Evolutionary conservation across 2,329 filamentous ascomycete genomes (phyloP), one percentile per base, ranked within the genome.

Genomic region (Penicillium expansum): DNA sequence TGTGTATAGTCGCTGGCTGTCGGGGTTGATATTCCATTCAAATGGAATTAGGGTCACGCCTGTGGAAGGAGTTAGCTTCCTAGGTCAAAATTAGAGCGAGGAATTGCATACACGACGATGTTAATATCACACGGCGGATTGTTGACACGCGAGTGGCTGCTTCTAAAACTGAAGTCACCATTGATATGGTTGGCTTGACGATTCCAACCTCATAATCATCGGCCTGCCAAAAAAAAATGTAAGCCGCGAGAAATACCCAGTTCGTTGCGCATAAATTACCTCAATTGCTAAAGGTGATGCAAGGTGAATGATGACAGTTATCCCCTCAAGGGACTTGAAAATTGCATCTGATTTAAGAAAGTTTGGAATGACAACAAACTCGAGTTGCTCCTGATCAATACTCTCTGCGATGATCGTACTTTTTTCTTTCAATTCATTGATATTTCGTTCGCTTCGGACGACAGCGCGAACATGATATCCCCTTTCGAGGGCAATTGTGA

Each of bases 11-110:
- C 52, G 29, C 27, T 61, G 41, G 32, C 24, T 58, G 35, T 61
- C 57, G 6, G 60, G 58, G 5, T 43, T 50, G 27, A 60, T 47
- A n/a, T 60, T 61, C 59, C 59, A 63, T 38, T 43, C 48, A n/a
- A 57, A 65, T 41, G 62, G 56, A 56, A 69, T 54, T 4, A 69
- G 32, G 20, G 67, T 65, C 9, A 69, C 65, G 18, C 61, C 58
- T 48, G 11, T 8, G 7, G 7, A 11, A 6, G 14, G 3, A 24
- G 13, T 54, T 22, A 57, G 38, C 10, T 33, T 43, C 18, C 16
- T 18, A 5, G 4, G 9, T 50, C 24, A 22, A 7, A 41, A 32
- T 8, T 3, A 11, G 11, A 5, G n/a, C 7, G 13, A 22, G 3
- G 5, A 32, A 22, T 14, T 32, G 14, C 42, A 11, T 27, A 47